phyloP scores from a whole-genome alignment of 345 rosid species.

The Salix caprea region DNA sequence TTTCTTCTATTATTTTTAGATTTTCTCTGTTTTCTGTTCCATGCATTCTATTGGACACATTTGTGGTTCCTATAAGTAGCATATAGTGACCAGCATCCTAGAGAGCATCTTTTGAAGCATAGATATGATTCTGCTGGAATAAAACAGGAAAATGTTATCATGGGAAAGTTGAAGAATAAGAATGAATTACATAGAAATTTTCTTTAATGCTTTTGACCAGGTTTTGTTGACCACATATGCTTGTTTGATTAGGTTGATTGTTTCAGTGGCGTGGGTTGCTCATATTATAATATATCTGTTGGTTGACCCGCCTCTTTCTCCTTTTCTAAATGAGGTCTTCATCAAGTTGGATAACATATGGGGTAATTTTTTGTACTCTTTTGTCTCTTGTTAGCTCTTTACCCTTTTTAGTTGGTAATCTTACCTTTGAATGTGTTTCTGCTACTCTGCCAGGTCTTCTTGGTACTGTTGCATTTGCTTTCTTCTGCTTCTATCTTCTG shows the following conservation, averaged over 20 bases:
- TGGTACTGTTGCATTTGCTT: constrained; percentile 91
- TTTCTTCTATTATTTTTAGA: neutral
- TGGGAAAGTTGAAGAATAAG: neutral
- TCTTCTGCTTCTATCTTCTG: constrained; percentile 93
- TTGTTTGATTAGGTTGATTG: constrained; percentile 55
- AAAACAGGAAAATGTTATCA: neutral
- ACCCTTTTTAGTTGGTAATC: constrained; percentile 1
- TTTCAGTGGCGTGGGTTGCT: constrained; percentile 94
- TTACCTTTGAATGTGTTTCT: constrained; percentile 11
- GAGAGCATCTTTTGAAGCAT: neutral
- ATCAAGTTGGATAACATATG: constrained; percentile 91
- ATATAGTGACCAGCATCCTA: neutral
- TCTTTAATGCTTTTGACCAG: neutral
- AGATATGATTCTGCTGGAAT: neutral
- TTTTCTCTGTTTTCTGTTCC: neutral
- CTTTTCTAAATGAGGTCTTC: constrained; percentile 92
- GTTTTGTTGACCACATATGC: neutral
- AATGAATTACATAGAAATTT: neutral
- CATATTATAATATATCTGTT: constrained; percentile 84
- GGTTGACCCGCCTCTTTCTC: constrained; percentile 79
- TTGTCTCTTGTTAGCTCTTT: neutral
- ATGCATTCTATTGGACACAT: neutral
- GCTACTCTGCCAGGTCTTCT: constrained; percentile 65
- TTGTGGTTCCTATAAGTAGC: neutral
- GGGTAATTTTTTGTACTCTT: constrained; percentile 52